phyloP scores from a whole-genome alignment of 2,329 filamentous ascomycete genomes.

The Xylaria digitata region DNA sequence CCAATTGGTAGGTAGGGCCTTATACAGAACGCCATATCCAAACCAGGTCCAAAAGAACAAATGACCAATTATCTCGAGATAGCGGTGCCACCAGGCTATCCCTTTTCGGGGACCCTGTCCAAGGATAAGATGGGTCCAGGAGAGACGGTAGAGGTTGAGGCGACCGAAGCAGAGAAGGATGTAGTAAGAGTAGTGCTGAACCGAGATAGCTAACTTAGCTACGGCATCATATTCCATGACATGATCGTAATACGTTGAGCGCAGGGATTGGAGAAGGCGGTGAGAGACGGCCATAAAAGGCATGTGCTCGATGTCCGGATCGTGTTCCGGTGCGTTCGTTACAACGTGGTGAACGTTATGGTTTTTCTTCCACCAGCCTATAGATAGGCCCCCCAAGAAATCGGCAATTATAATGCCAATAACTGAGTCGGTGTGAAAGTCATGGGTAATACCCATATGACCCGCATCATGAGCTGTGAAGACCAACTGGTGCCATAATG shows the following conservation, averaged over 20 bases:
- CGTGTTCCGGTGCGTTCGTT: constrained; percentile 94
- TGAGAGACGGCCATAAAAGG: constrained; percentile 91
- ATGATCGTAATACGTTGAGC: constrained; percentile 85
- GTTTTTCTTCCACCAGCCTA: constrained; percentile 97
- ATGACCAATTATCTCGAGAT: constrained; percentile 81
- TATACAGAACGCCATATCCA: constrained; percentile 83
- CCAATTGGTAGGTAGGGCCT: constrained; percentile 74
- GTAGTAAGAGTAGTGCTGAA: constrained; percentile 87
- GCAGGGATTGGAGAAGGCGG: constrained; percentile 77
- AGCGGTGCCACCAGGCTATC: constrained; percentile 84
- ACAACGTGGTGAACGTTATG: constrained; percentile 98
- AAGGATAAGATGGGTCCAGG: constrained; percentile 79
- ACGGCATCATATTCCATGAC: constrained; percentile 81
- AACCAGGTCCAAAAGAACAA: constrained; percentile 88
- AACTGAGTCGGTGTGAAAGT: constrained; percentile 82
- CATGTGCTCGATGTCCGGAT: constrained; percentile 93
- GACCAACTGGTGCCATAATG: constrained; percentile 93
- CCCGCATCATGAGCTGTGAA: constrained; percentile 96
- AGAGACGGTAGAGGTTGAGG: constrained; percentile 87
- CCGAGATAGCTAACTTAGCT: constrained; percentile 76
- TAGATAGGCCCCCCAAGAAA: constrained; percentile 86
- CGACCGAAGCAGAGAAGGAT: constrained; percentile 82
- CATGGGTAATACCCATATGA: constrained; percentile 97
- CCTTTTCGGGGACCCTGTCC: constrained; percentile 79
- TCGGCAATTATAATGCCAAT: constrained; percentile 93